Conservation (phyloP, 2,329 filamentous ascomycete genomes). For the Exophiala mesophila region DNA sequence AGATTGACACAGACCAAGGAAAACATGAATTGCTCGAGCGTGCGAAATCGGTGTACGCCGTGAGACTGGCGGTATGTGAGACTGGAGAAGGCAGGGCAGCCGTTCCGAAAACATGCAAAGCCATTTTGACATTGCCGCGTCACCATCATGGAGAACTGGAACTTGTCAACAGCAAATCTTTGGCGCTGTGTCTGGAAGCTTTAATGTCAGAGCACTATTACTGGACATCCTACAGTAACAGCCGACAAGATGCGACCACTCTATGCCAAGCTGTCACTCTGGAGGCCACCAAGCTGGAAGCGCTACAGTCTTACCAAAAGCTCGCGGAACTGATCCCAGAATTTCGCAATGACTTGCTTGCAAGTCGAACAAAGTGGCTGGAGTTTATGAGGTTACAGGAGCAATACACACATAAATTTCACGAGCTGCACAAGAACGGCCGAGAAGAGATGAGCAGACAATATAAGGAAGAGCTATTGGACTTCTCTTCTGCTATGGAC, state of each 20-base stretch:
- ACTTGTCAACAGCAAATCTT: slow-evolving; percentile 23
- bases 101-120: slow-evolving; percentile 49
- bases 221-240: slow-evolving; percentile 63
- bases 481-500: slow-evolving; percentile 10
- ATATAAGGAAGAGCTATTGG: slow-evolving; percentile 7
- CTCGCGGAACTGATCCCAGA: slow-evolving; percentile 20
- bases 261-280: slow-evolving; percentile 56
- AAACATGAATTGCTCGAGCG: slow-evolving; percentile 36
- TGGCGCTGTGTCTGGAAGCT: slow-evolving; percentile 50
- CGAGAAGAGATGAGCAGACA: slow-evolving; percentile 11
- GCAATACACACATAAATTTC: slow-evolving; percentile 7
- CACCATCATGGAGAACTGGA: slow-evolving; percentile 20
- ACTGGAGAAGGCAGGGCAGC: slow-evolving; percentile 48
- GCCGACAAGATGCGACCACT: slow-evolving; percentile 54
- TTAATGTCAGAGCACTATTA: slow-evolving; percentile 52
- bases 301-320: slow-evolving; percentile 19
- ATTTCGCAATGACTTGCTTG: slow-evolving; percentile 11
- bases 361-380: slow-evolving; percentile 16
- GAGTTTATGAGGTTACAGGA: slow-evolving; percentile 17
- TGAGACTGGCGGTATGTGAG: slow-evolving; percentile 60
- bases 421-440: slow-evolving; percentile 10
- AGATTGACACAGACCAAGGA: slow-evolving; percentile 19
- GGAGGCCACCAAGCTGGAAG: slow-evolving; percentile 16
- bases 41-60: slow-evolving; percentile 55
- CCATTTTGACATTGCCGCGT: slow-evolving; percentile 36